A percentile compares a stretch with the other conserved stretches of the same genome.
Conservation (phyloP, 2,329 filamentous ascomycete species). For the Phialophora chinensis region DNA sequence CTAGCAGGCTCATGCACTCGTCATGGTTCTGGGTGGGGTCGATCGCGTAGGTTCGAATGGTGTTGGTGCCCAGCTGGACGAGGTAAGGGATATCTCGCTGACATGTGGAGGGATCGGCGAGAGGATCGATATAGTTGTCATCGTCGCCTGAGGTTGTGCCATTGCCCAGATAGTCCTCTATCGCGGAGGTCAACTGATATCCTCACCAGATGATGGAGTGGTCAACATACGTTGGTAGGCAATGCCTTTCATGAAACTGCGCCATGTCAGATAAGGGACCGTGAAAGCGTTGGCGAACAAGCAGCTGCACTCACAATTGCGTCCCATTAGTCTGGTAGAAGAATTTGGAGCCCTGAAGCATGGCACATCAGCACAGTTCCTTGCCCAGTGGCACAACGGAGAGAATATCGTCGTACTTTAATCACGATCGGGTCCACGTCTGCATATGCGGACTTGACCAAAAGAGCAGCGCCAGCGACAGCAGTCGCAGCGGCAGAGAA, state of each 20-base stretch:
- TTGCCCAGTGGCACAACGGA: too few relatives aligned
- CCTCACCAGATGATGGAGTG: slow-evolving; percentile 18
- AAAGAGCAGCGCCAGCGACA: slow-evolving; percentile 38
- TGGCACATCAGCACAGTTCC: slow-evolving; percentile 25
- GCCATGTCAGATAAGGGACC: slow-evolving; percentile 21
- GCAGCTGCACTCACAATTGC: slow-evolving; percentile 64
- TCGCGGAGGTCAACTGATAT: slow-evolving; percentile 14
- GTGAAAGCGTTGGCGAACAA: background rate
- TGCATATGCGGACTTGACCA: slow-evolving; percentile 35
- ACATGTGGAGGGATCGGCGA: slow-evolving; percentile 74
- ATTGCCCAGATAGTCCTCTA: slow-evolving; percentile 65
- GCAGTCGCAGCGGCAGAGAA: slow-evolving; percentile 33
- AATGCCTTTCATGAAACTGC: slow-evolving; percentile 83
- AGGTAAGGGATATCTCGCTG: slow-evolving; percentile 85
- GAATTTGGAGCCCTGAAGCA: slow-evolving; percentile 75
- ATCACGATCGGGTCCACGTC: slow-evolving; percentile 63
- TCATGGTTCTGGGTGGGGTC: slow-evolving; percentile 79
- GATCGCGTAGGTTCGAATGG: slow-evolving; percentile 93
- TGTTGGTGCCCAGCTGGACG: slow-evolving; percentile 80
- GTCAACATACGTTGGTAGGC: slow-evolving; percentile 74
- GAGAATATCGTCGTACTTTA: slow-evolving; percentile 62
- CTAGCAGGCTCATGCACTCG: slow-evolving; percentile 81
- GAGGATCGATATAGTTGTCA: slow-evolving; percentile 76
- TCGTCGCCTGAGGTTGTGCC: slow-evolving; percentile 51
- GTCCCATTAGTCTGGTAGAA: slow-evolving; percentile 84